Evolutionary conservation across 768 basidiomycete genomes (phyloP).

Genomic region (Mycena floridula): DNA sequence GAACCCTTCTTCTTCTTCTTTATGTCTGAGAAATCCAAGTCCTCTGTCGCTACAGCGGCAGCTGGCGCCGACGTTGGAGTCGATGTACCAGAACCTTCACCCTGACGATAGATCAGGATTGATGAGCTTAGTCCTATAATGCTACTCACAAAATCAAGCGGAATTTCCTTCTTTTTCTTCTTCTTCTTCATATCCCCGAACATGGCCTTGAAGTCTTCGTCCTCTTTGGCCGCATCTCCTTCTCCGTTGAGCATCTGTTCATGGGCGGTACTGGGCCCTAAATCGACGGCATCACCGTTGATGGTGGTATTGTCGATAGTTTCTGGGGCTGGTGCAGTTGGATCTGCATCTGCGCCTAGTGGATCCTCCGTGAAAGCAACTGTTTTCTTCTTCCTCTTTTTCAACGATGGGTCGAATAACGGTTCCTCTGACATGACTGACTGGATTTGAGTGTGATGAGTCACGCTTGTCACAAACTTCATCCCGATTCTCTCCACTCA

Average conservation of each 20-base stretch:
- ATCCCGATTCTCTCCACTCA: constrained; percentile 13
- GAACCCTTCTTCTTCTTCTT: constrained; percentile 88
- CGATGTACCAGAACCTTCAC: constrained; percentile 63
- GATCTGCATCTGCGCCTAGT: constrained; percentile 75
- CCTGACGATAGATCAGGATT: constrained; percentile 28
- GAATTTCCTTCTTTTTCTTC: constrained; percentile 91
- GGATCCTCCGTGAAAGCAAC: constrained; percentile 85
- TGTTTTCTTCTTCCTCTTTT: constrained; percentile 83
- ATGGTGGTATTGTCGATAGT: constrained; percentile 65
- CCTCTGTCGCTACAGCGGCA: constrained; percentile 49
- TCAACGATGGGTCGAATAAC: constrained; percentile 77
- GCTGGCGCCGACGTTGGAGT: constrained; percentile 34
- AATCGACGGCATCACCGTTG: constrained; percentile 69
- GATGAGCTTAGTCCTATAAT: constrained; percentile 4
- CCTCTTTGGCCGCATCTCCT: constrained; percentile 42
- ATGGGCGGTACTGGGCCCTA: constrained; percentile 70
- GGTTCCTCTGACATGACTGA: constrained; percentile 62
- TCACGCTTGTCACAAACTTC: constrained; percentile 3
- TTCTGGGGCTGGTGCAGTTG: constrained; percentile 70
- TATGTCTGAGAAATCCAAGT: constrained; percentile 91
- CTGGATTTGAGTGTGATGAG: constrained; percentile 3
- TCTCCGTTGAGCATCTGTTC: constrained; percentile 62
- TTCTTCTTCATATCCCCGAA: constrained; percentile 89
- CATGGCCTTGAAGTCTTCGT: constrained; percentile 77
- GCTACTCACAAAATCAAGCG: constrained; percentile 65